Evolutionary conservation across 768 basidiomycete species (phyloP).

Genomic region (Tephrocybe sp.): DNA sequence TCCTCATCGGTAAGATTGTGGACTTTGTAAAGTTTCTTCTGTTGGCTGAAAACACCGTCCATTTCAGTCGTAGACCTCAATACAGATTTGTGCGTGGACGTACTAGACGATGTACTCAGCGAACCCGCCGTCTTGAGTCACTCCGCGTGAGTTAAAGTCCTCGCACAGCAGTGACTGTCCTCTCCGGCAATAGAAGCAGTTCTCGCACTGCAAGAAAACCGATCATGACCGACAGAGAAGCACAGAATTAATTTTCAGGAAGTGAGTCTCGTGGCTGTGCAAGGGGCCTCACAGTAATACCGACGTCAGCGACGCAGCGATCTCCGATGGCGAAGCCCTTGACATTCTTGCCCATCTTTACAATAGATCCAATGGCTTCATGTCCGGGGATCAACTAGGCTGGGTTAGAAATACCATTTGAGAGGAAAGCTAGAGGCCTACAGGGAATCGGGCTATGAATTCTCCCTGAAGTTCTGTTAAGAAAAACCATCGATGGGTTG

Average conservation of each 20-base stretch:
- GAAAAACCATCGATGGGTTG: too few relatives aligned
- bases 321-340: slow-evolving; percentile 76
- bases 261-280: slow-evolving; percentile 11
- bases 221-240: slow-evolving; percentile 12
- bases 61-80: background rate
- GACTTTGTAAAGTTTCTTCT: slow-evolving; percentile 84
- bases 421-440: slow-evolving; percentile 11
- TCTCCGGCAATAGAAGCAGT: slow-evolving; percentile 86
- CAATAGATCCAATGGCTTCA: slow-evolving; percentile 72
- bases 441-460: slow-evolving; percentile 66
- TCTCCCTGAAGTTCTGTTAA: slow-evolving; percentile 39
- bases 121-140: slow-evolving; percentile 83
- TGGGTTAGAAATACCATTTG: background rate
- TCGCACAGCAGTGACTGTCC: slow-evolving; percentile 85
- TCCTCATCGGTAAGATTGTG: slow-evolving; percentile 87
- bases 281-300: slow-evolving; percentile 49
- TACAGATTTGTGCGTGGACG: slow-evolving; percentile 22
- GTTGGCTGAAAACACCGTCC: slow-evolving; percentile 23
- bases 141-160: slow-evolving; percentile 78
- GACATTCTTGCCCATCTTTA: slow-evolving; percentile 79
- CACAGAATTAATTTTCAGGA: background rate
- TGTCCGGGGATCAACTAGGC: slow-evolving; percentile 69
- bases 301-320: slow-evolving; percentile 82
- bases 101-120: slow-evolving; percentile 88
- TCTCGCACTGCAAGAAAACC: slow-evolving; percentile 57